Evolutionary conservation across 208 protist species (phyloP).

Genomic region (Trypanosoma scelopori): DNA sequence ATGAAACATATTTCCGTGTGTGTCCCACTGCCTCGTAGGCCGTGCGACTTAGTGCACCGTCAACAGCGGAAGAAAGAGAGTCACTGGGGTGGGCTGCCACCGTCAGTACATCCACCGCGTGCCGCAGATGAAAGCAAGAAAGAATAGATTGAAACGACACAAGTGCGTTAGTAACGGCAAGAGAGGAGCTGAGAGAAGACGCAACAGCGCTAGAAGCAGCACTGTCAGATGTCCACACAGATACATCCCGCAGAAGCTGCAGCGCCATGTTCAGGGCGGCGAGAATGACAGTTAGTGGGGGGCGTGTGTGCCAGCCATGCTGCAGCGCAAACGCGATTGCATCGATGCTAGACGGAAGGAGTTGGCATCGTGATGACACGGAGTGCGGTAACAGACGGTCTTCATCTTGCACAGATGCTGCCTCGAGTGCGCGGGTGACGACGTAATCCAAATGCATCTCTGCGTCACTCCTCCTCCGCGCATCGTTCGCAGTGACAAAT

Average conservation of each 20-base stretch:
- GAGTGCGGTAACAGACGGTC: not conserved
- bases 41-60: slow-evolving; percentile 3
- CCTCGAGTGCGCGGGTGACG: not conserved
- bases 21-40: slow-evolving; percentile 8
- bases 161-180: not conserved
- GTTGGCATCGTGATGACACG: not conserved
- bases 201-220: not conserved
- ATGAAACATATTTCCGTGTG: slow-evolving; percentile 8
- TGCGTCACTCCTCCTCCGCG: not conserved
- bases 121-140: slow-evolving; percentile 9
- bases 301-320: not conserved
- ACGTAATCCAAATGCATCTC: not conserved
- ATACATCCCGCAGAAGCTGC: not conserved
- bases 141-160: slow-evolving; percentile 8
- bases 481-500: slow-evolving; percentile 17
- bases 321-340: slow-evolving; percentile 15
- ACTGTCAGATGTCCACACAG: not conserved
- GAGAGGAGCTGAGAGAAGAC: no score
- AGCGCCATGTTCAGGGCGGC: not conserved
- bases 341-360: slow-evolving; percentile 15
- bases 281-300: slow-evolving; percentile 8
- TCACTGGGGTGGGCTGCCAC: not conserved
- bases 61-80: slow-evolving; percentile 12
- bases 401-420: not conserved
- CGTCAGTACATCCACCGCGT: not conserved